Conservation (phyloP, 2,329 filamentous ascomycete genomes). For the Sarocladiaceae sp. region DNA sequence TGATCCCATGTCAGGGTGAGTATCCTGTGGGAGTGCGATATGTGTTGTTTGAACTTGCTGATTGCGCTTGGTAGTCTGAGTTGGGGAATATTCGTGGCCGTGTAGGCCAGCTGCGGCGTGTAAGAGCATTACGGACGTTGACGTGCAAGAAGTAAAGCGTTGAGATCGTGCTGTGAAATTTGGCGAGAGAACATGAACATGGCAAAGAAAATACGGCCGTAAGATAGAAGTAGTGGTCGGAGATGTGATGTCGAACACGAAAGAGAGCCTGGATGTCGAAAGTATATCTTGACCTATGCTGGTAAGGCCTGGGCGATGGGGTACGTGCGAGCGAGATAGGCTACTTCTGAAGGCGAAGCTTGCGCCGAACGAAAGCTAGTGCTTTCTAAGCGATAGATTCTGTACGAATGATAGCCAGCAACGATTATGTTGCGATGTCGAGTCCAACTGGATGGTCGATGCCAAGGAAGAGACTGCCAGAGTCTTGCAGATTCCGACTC, state of each 20-base stretch:
- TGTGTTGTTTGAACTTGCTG: slow-evolving; percentile 31
- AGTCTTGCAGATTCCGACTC: neutral
- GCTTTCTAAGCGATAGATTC: too few relatives aligned
- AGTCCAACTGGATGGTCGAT: neutral
- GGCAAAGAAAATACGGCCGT: neutral
- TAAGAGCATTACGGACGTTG: slow-evolving; percentile 45
- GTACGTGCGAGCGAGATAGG: too few relatives aligned
- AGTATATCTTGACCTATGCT: too few relatives aligned
- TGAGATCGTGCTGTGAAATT: neutral
- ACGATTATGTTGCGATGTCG: neutral
- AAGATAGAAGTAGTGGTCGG: too few relatives aligned
- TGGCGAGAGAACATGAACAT: neutral
- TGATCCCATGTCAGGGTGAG: slow-evolving; percentile 11
- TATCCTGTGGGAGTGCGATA: slow-evolving; percentile 34
- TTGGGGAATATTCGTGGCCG: slow-evolving; percentile 52
- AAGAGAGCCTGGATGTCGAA: too few relatives aligned
- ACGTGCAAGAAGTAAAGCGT: slow-evolving; percentile 6
- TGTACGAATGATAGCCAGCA: too few relatives aligned
- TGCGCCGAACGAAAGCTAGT: too few relatives aligned
- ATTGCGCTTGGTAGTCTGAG: slow-evolving; percentile 23
- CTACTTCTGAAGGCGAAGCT: too few relatives aligned
- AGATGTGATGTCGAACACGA: neutral
- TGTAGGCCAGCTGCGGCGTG: slow-evolving; percentile 57
- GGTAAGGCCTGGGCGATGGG: too few relatives aligned
- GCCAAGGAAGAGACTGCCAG: neutral